phyloP scores from a whole-genome alignment of 2,329 filamentous ascomycete species.

The Rhynchosporium secalis region DNA sequence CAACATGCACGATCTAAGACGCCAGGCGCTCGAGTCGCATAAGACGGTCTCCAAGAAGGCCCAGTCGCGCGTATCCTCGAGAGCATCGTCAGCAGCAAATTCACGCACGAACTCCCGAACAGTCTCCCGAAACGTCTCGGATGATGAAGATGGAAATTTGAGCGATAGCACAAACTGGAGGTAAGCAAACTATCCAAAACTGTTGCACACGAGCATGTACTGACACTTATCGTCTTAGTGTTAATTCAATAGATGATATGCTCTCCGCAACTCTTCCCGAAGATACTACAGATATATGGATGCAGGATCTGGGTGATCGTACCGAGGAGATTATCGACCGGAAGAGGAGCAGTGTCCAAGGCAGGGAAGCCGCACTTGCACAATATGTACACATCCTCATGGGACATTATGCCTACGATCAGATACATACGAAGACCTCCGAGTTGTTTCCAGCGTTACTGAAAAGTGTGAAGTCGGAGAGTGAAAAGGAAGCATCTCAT shows the following conservation, averaged over 20 bases:
- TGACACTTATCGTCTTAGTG: constrained; percentile 22
- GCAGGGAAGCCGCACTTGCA: constrained; percentile 59
- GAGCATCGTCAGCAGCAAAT: constrained; percentile 49
- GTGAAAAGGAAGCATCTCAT: constrained; percentile 60
- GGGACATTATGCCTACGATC: constrained; percentile 60
- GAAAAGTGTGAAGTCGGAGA: constrained; percentile 62
- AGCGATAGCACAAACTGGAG: constrained; percentile 57
- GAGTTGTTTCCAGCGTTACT: constrained; percentile 61
- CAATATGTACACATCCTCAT: constrained; percentile 61
- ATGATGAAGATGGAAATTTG: constrained; percentile 53
- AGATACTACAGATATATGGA: constrained; percentile 55
- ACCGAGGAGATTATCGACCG: constrained; percentile 66
- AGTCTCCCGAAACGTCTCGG: constrained; percentile 51
- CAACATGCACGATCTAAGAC: constrained; percentile 50
- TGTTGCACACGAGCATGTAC: constrained; percentile 9
- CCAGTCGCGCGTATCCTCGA: constrained; percentile 49
- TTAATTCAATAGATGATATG: constrained; percentile 53
- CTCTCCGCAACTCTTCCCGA: constrained; percentile 49
- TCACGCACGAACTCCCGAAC: constrained; percentile 50
- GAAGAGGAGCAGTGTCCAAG: constrained; percentile 65
- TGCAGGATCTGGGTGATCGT: constrained; percentile 55
- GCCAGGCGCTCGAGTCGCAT: constrained; percentile 56
- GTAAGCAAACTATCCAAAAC: constrained; percentile 36
- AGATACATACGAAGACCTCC: constrained; percentile 53
- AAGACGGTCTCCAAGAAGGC: constrained; percentile 61